Base-by-base conservation (phyloP, 352 stramenopile genomes). In the Globisporangium spiculum region DNA sequence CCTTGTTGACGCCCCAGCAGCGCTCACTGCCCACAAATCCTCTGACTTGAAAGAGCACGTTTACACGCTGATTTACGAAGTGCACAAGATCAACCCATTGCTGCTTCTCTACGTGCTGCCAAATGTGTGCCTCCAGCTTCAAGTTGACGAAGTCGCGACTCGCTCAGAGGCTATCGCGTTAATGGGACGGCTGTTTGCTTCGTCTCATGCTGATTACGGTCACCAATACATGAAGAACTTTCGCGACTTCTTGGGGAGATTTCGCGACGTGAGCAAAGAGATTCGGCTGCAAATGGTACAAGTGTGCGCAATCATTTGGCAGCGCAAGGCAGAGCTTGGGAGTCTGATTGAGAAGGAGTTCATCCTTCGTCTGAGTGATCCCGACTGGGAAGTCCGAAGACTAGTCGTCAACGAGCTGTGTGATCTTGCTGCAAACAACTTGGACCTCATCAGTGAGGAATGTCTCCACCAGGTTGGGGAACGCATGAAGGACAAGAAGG, bases 401-500 rank as follows among this genome's bases (percentile, higher is more conserved):
- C 69, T 88, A 18, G 83, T 83, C 2, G 86, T 96, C 5, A 89
- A 90, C 56, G 89, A 93, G 63, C 61, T 95, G 24, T 96, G 89
- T 63, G 89, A 96, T 58, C 79, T 95, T 12, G 85, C 87, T 1
- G 85, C 81, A 4, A 93, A 90, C 63, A 71, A 68, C n/a, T 68
- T 96, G 41, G 77, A 85, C n/a, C 58, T 79, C 26, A 81, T 95
- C 14, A 88, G 77, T 52, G 81, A 90, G 36, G 74, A 86, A 16
- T 90, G 83, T 53, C 75, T 96, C 3, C 80, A 81, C 3, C 75
- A 87, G 57, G 83, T 95, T 8, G 89, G 87, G 20, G 89, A 96
- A 63, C 86, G 89, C 10, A 93, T 96, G 86, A 95, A 95, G 65
- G 89, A 96, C 70, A 96, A 96, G 63, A 92, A 86, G 57, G 81